A percentile compares a stretch with the other conserved stretches of the same genome.
Conservation (phyloP, 495 filamentous ascomycete species). For the Hypoxylon rickii region DNA sequence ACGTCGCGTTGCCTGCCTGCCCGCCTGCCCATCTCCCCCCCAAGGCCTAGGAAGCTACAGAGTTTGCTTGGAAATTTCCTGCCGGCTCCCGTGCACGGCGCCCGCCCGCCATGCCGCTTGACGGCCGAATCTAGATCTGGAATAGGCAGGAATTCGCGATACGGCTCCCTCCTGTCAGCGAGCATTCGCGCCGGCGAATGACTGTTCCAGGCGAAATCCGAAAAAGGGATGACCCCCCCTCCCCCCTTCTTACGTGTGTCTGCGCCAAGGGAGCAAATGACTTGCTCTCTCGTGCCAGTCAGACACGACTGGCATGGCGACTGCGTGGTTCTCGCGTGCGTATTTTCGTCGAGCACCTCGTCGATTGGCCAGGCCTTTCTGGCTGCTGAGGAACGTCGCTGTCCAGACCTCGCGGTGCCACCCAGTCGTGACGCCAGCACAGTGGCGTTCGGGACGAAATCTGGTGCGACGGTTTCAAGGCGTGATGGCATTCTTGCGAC, state of each 20-base stretch:
- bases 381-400: no score
- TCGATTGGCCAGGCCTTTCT: neutral
- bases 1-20: constrained; percentile 16
- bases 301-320: constrained; percentile 7
- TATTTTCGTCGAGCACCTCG: constrained; percentile 6
- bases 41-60: constrained; percentile 1
- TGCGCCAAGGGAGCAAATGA: constrained; percentile 2
- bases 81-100: constrained; percentile 29
- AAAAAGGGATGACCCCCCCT: neutral
- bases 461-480: constrained; percentile 30
- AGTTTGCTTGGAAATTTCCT: constrained; percentile 30
- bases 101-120: constrained; percentile 28
- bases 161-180: neutral
- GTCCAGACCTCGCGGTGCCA: constrained; percentile 1
- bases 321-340: constrained; percentile 17
- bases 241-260: neutral
- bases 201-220: neutral
- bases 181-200: constrained; percentile 6
- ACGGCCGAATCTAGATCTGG: constrained; percentile 38
- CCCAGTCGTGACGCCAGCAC: constrained; percentile 8
- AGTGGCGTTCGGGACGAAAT: constrained; percentile 31
- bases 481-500: constrained; percentile 12
- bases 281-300: no score
- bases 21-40: no score
- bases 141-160: constrained; percentile 39